Conservation (phyloP, 2,329 filamentous ascomycete genomes). For the Fusarium sublunatum region DNA sequence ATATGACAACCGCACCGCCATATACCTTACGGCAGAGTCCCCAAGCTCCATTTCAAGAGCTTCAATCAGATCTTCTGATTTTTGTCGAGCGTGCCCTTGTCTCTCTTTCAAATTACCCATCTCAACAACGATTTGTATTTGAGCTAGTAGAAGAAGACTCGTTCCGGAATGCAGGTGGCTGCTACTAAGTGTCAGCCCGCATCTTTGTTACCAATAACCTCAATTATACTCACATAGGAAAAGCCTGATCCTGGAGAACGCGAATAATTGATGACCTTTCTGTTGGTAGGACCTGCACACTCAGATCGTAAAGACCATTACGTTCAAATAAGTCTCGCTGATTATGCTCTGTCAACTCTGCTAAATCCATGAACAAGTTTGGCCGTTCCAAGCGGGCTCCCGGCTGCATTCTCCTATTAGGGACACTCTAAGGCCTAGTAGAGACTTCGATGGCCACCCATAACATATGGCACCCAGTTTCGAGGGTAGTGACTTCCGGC, state of each 20-base stretch:
- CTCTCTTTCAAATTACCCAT: slow-evolving; percentile 13
- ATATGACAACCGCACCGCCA: slow-evolving; percentile 65
- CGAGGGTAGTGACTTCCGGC: slow-evolving; percentile 54
- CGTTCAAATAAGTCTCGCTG: slow-evolving; percentile 51
- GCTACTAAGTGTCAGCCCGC: slow-evolving; percentile 47
- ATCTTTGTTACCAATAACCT: background rate
- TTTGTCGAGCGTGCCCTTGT: slow-evolving; percentile 50
- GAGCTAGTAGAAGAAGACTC: slow-evolving; percentile 61
- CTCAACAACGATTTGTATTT: slow-evolving; percentile 53
- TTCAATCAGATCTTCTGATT: slow-evolving; percentile 67
- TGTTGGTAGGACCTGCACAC: slow-evolving; percentile 58
- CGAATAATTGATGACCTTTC: slow-evolving; percentile 57
- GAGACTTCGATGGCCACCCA: slow-evolving; percentile 64
- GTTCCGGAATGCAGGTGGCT: slow-evolving; percentile 57
- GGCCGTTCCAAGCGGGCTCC: slow-evolving; percentile 7
- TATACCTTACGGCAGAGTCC: slow-evolving; percentile 59
- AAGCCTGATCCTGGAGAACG: slow-evolving; percentile 58
- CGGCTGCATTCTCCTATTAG: background rate
- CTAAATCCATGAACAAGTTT: slow-evolving; percentile 5
- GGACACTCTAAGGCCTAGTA: slow-evolving; percentile 45
- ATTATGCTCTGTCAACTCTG: slow-evolving; percentile 19
- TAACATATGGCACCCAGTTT: slow-evolving; percentile 51
- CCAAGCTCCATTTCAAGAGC: slow-evolving; percentile 69
- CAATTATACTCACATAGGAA: slow-evolving; percentile 54
- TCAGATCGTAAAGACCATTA: slow-evolving; percentile 62